Evolutionary conservation across 345 rosid genomes (phyloP), one percentile per base, ranked within the genome.

Genomic region (Eucalyptus microcorys): DNA sequence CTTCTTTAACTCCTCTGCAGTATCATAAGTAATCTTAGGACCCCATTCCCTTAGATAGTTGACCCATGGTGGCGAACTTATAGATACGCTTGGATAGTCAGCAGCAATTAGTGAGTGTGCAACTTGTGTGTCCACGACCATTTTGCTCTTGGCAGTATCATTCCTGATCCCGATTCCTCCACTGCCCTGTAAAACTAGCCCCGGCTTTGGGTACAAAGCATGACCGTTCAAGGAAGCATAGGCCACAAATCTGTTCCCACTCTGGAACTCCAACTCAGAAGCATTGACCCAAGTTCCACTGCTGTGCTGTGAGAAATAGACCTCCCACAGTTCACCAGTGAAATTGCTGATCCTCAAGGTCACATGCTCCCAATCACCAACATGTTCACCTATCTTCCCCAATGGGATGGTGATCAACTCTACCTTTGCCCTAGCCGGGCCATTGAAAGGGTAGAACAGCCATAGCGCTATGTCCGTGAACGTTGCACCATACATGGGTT

Each of bases 281-380:
- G 95, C 94, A 32, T 92, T 89, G n/a, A 94, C 59, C 99, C 99
- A 96, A 3, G 87, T 88, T 43, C 99, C 99, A 3, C 94, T 90
- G 34, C 98, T 95, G 76, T 97, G 99, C 88, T 96, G 90, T 4
- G 98, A 94, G 86, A 95, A 92, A 87, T 92, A 96, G 81, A 94
- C 91, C 8, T 93, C 76, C 90, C 91, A 86, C 4, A 97, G 91
- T 93, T 94, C 94, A 14, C 98, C 98, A 49, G 84, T 93, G 89
- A 97, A 96, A 85, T 97, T 97, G 93, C 98, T 97, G 42, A 96
- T 86, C 87, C 99, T 90, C 43, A 97, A 89, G 57, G 99, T 95
- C 87, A 93, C 86, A 86, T 96, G 99, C 93, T 97, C 99, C 99
- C 99, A 97, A 12, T 97, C 99, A 0, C 99, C 99, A 11, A 96